Conservation (phyloP, 2,329 filamentous ascomycete genomes). For the Zasmidium cellare region DNA sequence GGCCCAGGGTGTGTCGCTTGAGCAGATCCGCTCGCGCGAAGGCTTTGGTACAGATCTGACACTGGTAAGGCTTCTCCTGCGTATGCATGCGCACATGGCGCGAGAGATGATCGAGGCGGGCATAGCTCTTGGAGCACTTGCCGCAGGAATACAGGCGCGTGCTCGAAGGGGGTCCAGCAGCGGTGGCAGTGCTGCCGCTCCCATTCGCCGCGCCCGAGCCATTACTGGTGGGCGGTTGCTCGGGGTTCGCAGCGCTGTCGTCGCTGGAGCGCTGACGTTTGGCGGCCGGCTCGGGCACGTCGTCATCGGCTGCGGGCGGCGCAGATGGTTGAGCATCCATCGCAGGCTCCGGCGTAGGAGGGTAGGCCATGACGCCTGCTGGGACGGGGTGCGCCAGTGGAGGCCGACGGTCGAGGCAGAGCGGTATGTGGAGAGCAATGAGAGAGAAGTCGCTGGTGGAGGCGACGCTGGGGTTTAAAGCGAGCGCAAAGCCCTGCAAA, state of each 20-base stretch:
- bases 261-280: constrained; percentile 21
- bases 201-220: not conserved
- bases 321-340: not conserved
- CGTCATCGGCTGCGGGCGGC: not conserved
- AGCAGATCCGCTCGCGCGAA: constrained; percentile 52
- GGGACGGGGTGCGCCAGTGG: not conserved
- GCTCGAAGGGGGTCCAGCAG: not conserved
- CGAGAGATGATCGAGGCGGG: constrained; percentile 52
- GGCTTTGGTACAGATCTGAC: constrained; percentile 47
- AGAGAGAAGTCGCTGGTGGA: not conserved
- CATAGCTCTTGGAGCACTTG: constrained; percentile 54
- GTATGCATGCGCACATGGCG: constrained; percentile 54
- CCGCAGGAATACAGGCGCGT: constrained; percentile 49
- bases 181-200: not conserved
- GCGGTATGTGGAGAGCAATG: not conserved
- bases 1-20: constrained; percentile 52
- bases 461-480: not conserved
- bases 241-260: not conserved
- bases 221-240: not conserved
- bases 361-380: not conserved
- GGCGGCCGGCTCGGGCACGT: constrained; percentile 17
- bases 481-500: too few species aligned
- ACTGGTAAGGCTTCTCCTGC: constrained; percentile 48
- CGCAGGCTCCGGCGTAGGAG: not conserved
- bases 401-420: not conserved